These are phyloP conservation scores for Wickerhamiella vanderwaltii DNA, from an alignment of 805 yeast genomes.

Conservation along the genomic window DNA sequence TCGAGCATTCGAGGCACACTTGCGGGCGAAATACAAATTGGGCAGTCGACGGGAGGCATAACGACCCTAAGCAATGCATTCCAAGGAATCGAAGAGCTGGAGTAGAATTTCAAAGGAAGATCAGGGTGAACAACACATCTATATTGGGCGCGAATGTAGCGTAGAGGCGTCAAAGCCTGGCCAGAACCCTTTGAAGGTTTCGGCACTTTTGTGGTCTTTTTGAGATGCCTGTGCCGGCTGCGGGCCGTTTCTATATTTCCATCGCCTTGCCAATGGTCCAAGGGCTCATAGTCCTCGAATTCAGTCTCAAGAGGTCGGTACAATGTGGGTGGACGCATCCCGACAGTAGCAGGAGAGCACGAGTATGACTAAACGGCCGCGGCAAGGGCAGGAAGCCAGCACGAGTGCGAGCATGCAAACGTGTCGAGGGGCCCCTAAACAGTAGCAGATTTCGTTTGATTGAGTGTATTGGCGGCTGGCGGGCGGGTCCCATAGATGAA, in stretches of 20 bases:
- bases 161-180: slow-evolving; percentile 2
- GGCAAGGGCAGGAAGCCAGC: too few relatives aligned
- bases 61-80: slow-evolving; percentile 58
- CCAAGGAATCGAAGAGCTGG: slow-evolving; percentile 43
- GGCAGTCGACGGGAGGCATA: slow-evolving; percentile 64
- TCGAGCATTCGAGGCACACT: slow-evolving; percentile 89
- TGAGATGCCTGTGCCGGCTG: not conserved
- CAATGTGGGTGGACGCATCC: too few relatives aligned
- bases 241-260: not conserved
- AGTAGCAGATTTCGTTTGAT: too few relatives aligned
- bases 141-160: slow-evolving; percentile 28
- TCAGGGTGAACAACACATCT: slow-evolving; percentile 65
- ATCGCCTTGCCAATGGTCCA: slow-evolving; percentile 3
- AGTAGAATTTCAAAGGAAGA: slow-evolving; percentile 32
- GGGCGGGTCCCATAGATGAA: too few relatives aligned
- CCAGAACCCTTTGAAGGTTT: not conserved
- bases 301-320: too few relatives aligned
- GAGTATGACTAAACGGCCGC: too few relatives aligned
- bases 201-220: not conserved
- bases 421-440: too few relatives aligned
- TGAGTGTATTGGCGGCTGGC: too few relatives aligned
- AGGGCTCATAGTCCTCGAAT: too few relatives aligned
- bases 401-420: too few relatives aligned
- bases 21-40: slow-evolving; percentile 76
- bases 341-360: too few relatives aligned